phyloP scores from a whole-genome alignment of 2,329 filamentous ascomycete species.

The Verticillium nonalfalfae region DNA sequence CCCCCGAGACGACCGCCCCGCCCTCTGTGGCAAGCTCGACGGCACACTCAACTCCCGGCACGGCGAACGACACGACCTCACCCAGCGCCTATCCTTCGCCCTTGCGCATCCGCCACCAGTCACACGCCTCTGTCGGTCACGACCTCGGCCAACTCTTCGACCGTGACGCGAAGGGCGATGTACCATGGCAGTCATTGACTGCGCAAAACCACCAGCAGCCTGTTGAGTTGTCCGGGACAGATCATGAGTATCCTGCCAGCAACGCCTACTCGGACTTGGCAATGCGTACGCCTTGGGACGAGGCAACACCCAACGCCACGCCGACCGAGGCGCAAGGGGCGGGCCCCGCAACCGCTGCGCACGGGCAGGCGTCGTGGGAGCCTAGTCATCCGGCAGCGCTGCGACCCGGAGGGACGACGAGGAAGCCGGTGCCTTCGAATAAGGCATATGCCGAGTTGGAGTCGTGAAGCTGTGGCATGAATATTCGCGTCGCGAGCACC shows the following conservation, averaged over 20 bases:
- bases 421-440: not conserved
- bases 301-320: not conserved
- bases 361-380: not conserved
- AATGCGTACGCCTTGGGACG: not conserved
- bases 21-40: not conserved
- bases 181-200: conserved; percentile 2
- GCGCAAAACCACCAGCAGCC: conserved; percentile 2
- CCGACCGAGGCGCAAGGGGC: not conserved
- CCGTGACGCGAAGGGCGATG: not conserved
- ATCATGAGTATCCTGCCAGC: not conserved
- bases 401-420: not conserved
- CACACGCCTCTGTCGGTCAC: not conserved
- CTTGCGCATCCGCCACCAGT: conserved; percentile 3
- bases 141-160: not conserved
- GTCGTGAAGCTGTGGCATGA: not conserved
- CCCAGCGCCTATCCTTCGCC: conserved; percentile 4
- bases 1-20: not conserved
- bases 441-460: not conserved
- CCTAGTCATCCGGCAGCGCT: not conserved
- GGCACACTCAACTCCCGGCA: not conserved
- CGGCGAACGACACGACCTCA: not conserved
- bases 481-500: no score
- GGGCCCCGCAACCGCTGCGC: not conserved
- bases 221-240: not conserved
- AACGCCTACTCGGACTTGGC: not conserved